Base-by-base conservation (phyloP, 768 basidiomycete species). In the Lactifluus subvellereus region DNA sequence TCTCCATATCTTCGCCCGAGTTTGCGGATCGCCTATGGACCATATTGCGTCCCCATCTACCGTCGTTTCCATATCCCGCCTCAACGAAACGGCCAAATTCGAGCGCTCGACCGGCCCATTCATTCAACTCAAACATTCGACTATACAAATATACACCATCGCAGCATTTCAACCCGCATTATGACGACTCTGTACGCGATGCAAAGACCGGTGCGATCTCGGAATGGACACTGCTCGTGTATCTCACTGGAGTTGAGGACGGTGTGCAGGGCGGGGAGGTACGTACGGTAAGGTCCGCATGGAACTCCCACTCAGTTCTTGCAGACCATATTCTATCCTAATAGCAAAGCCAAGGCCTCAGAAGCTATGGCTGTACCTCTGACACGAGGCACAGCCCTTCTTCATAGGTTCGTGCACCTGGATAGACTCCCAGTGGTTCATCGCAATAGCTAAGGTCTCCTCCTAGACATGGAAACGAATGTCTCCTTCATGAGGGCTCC, bases 201-300 rank as follows among this genome's bases (percentile, higher is more conserved):
- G 60, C 78, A 4, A 69, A 76, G 56, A 84, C 85, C 7, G 85
- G 85, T 4, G 78, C 80, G 1, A 82, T 80, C 70, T 88, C 86
- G 38, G 87, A 89, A 71, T 91, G 89, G 89, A 91, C 89, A 0
- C 72, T 91, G 42, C 72, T 91, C 30, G 78, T 91, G 30, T 91
- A 91, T 69, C 71, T 91, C 38, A 84, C 86, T 6, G 89, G 89
- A 1, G 71, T 71, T 5, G 86, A 90, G 68, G 88, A 89, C 69
- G 88, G 87, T 18, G 83, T 91, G 2, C 78, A 84, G 68, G 88
- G 88, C 37, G 87, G 88, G 6, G 83, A 89, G 76, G 84, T 84
- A 69, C 47, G 72, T 45, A n/a, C 33, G 32, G 8, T 35, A 4
- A 42, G 42, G 54, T 45, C 27, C 33, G 13, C 27, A 13, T 1